Evolutionary conservation across 345 rosid species (phyloP), one percentile per base, ranked within the genome.

Genomic region (Arabidopsis arenosa): DNA sequence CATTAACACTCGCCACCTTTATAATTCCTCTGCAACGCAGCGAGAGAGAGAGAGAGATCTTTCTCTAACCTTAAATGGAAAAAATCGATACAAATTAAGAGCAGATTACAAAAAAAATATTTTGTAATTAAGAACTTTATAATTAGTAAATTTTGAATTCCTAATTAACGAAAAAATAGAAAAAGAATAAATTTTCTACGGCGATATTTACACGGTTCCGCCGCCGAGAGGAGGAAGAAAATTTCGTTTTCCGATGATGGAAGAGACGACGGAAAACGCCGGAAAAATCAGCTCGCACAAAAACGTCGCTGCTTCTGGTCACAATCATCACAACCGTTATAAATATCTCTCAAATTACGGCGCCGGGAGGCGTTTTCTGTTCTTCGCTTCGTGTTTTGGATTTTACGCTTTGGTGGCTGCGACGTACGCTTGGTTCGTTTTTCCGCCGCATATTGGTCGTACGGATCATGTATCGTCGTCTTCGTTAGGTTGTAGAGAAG

Each of bases 401-500:
- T 67, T 88, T 44, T 85, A 90, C 63, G 90, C 85, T 17, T 80
- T 89, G 35, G 85, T 90, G 43, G 96, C 92, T 17, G 57, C 80
- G 71, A 44, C 84, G 33, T 92, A 87, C 73, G 86, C 82, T 0
- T 87, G 98, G 94, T 33, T 89, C 1, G 70, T 74, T 35, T 84
- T 88, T 70, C 72, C 67, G 64, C 76, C 87, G 41, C 61, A 75
- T 64, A 51, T 78, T 51, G 73, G 63, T 7, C 77, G 67, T 44
- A 64, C 80, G 47, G 82, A 81, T 54, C 67, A 72, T 71, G 74
- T 80, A 12, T 78, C 87, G 28, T 67, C 76, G 59, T 72, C 83
- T 44, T 83, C 92, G 35, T 33, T 80, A 10, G 98, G 98, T 43
- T 95, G 99, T 30, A 82, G 61, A 66, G 93, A 88, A 41, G 98